Evolutionary conservation across 2,329 filamentous ascomycete species (phyloP), one percentile per base, ranked within the genome.

Genomic region (Sordariomycetes sp.): DNA sequence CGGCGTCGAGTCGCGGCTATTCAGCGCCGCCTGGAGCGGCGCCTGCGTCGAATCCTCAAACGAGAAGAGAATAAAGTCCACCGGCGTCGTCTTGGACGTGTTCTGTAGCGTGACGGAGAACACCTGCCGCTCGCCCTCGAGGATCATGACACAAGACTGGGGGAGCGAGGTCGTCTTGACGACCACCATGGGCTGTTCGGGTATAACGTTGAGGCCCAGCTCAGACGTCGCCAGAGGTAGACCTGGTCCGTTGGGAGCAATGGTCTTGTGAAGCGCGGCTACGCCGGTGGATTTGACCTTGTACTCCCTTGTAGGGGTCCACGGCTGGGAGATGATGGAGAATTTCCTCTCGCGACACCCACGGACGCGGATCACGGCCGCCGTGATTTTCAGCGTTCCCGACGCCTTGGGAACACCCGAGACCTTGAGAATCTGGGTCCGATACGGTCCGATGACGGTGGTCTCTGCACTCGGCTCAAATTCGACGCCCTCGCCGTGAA

Each of bases 21-120:
- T 79, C 52, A 95, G 75, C 0, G 89, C 88, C 39, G 83, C 76
- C 64, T 92, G 88, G 17, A 96, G 75, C 10, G 88, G 84, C 7
- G 78, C 80, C 60, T 90, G 89, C 0, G 90, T 91, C 1, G 90
- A 95, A 70, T 96, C 90, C 63, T 90, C 85, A 67, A 95, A 95
- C 0, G 89, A 91, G 59, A 96, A 90, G 28, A 94, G 77, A 39
- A 96, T 74, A 57, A 97, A 85, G 65, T 96, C 89, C 1, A 89
- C 89, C 1, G 89, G 76, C 1, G 86, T 90, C 1, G 76, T 73
- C 7, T 67, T 62, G 0, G 90, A 94, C 10, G 82, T 75, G 62
- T 99, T 99, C 62, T 87, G 81, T 15, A 97, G 73, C 0, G 87
- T 91, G 17, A 96, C 78, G 0, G 81, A 85, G 65, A 97, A 95